Base-by-base conservation (phyloP, 164 flowering plant species). In the Stephania yunnanensis region DNA sequence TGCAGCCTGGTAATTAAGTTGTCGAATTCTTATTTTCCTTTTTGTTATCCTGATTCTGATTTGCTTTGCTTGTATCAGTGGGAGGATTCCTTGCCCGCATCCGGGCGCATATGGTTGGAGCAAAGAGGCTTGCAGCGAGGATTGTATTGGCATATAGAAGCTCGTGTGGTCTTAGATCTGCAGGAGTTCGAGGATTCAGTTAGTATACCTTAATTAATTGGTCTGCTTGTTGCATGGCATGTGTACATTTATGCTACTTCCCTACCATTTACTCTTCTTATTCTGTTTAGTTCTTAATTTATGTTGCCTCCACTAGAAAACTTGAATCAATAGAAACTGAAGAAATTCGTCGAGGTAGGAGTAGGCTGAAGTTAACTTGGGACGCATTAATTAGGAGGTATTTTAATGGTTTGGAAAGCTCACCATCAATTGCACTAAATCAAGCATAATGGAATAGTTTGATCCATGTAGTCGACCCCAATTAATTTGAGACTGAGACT, bases 91-190 rank as follows among this genome's bases (percentile, higher is more conserved):
- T 65, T 95, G 98, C 78, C 97, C 96, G 15, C 87, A 92, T 86
- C 96, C 97, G 98, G 97, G 66, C 81, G 97, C 75, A 92, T 93
- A 86, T 95, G 99, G 99, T 74, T 95, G 75, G 95, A 93, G 85
- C 98, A 95, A 74, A 91, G 95, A 86, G 99, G 99, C 11, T 77
- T 93, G 79, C 95, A 95, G 76, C 82, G 91, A 69, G 93, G 96
- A 11, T 74, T 95, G 31, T 93, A 93, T 83, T 95, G 98, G 99
- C 98, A 93, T 79, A 95, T 95, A 67, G 98, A 95, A 86, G 98
- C 99, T 78, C 94, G 94, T 2, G 99, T 95, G 46, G 96, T 95
- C 17, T 83, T 95, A 84, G 98, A 95, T 87, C 94, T 95, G 72
- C 91, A 86, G 80, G 98, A 93, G 78, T 76, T 89, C 69, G 72